A percentile compares a stretch with the other conserved stretches of the same genome.
phyloP scores from a whole-genome alignment of 306 rosid genomes.

The Gillenia trifoliata region DNA sequence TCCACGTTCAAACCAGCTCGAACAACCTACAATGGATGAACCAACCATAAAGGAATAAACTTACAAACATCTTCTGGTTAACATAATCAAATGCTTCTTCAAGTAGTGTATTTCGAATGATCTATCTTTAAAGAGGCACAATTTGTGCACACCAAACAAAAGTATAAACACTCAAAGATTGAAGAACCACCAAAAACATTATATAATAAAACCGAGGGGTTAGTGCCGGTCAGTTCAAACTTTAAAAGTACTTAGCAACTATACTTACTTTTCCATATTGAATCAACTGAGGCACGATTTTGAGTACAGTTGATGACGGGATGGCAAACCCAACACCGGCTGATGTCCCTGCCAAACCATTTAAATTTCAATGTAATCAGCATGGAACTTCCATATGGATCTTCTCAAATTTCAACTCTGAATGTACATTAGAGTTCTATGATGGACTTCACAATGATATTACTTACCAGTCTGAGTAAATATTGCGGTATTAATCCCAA shows the following conservation, averaged over 20 bases:
- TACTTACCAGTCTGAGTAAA: conserved; percentile 77
- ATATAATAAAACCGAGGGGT: background rate
- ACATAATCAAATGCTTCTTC: too few species aligned
- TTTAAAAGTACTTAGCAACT: background rate
- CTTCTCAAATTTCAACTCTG: conserved; percentile 14
- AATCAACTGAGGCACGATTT: conserved; percentile 84
- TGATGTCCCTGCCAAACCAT: conserved; percentile 71
- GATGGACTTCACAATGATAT: conserved; percentile 1
- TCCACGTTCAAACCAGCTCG: conserved; percentile 85
- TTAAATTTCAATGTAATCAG: background rate
- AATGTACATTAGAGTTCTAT: background rate
- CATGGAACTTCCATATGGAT: background rate
- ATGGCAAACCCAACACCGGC: conserved; percentile 99
- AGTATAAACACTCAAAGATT: too few species aligned
- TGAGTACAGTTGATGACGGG: conserved; percentile 76
- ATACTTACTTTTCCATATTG: conserved; percentile 68
- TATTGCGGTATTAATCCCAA: conserved; percentile 92
- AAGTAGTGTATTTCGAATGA: too few species aligned
- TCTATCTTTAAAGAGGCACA: too few species aligned
- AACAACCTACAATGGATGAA: conserved; percentile 50
- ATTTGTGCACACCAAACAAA: too few species aligned
- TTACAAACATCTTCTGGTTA: too few species aligned
- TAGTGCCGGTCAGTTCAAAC: background rate
- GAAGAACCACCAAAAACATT: background rate
- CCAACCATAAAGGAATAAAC: background rate